Evolutionary conservation across 108 stramenopile species (phyloP), one percentile per base, ranked within the genome.

Genomic region (Cyclotella atomus): DNA sequence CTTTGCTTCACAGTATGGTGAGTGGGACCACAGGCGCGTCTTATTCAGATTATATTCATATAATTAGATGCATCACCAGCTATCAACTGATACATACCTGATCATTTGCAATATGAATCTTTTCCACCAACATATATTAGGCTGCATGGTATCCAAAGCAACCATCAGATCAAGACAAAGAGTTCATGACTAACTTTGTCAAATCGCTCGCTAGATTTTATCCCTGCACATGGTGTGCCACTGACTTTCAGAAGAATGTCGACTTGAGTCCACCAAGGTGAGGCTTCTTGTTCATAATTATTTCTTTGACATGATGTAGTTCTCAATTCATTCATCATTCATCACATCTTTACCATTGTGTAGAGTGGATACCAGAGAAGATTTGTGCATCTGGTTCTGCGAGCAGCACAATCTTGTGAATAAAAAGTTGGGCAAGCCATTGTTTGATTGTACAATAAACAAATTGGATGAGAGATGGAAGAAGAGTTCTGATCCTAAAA

Each of bases 391-490:
- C 29, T 95, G 94, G 94, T 71, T 95, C 3, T 95, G 94, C 49
- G 89, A 91, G 45, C 94, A 92, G 69, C 94, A 95, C 74, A 92
- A 95, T 66, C 61, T 82, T 19, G 91, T 92, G 24, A 95, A 93
- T 66, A 54, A 85, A 70, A 95, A 92, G 55, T 67, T 95, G 6
- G 91, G 91, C 34, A 92, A 95, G 62, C 83, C 88, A 8, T 8
- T 86, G 4, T 95, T 89, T 76, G 44, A 77, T 10, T 95, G 94
- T 62, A 76, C 80, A 56, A 87, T 95, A 50, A 70, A 89, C 21
- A 85, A 81, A 53, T 70, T 95, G 36, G 94, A 95, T 61, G 90
- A 92, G 60, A 78, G 94, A 56, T 95, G 94, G 94, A 76, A 83
- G 62, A 95, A 92, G 54, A 91, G 90, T 53, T 81, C 38, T 0